Percentiles rank a stretch among this genome's conserved stretches.
phyloP scores from a whole-genome alignment of 106 monocot genomes.

The Triglochin maritima region DNA sequence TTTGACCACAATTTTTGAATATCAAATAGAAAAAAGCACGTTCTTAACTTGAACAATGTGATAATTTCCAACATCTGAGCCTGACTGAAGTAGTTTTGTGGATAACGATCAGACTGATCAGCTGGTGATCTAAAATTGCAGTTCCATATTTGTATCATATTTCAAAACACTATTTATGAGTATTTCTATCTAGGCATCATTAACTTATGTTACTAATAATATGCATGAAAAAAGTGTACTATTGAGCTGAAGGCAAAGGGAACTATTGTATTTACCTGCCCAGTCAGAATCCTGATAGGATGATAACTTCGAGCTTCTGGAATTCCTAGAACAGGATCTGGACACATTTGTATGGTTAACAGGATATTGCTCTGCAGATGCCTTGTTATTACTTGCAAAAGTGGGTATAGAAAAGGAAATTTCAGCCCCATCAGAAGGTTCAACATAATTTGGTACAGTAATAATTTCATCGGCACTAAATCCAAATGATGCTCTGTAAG shows the following conservation, averaged over 20 bases:
- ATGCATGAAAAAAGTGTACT: background rate
- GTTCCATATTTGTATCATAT: no score
- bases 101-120: no score
- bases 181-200: background rate
- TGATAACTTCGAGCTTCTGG: slow-evolving; percentile 5
- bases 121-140: no score
- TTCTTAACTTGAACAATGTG: no score
- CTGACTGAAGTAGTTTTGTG: no score
- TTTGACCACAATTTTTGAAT: no score
- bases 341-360: slow-evolving; percentile 6
- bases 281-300: background rate
- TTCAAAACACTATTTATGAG: no score
- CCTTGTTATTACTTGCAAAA: slow-evolving; percentile 25
- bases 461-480: slow-evolving; percentile 92
- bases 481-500: slow-evolving; percentile 96
- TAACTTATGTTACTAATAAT: background rate
- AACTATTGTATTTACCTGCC: slow-evolving; percentile 3
- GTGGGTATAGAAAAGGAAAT: slow-evolving; percentile 80
- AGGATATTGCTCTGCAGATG: slow-evolving; percentile 12
- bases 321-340: slow-evolving; percentile 6
- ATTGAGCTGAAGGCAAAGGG: background rate
- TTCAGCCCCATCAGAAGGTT: slow-evolving; percentile 53
- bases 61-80: no score
- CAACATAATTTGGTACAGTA: slow-evolving; percentile 50
- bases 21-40: no score